Base-by-base conservation (phyloP, 2,329 filamentous ascomycete species). In the Cordyceps tenuipes region DNA sequence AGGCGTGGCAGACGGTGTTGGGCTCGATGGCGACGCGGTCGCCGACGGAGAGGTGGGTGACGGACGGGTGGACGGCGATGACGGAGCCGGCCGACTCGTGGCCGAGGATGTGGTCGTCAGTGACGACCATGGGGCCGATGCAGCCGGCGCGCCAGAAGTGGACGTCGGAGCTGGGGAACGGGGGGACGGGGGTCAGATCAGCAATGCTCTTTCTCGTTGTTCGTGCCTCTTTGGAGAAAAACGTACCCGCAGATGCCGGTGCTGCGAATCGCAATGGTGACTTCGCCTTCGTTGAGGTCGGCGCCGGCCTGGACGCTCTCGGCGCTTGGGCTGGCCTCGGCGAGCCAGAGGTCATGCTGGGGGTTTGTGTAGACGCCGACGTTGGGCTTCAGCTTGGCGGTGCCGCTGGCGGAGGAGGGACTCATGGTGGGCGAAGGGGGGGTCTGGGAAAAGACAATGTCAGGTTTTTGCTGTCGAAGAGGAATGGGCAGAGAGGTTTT, bases 321-420 rank as follows among this genome's bases (percentile, higher is more conserved):
- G 29, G 90, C 76, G 49, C 83, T 86, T 5, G 93, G 93, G 66
- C 84, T 80, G 13, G 92, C 86, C 65, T 90, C 86, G 60, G 82
- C 88, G 63, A 97, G 84, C 90, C 92, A 97, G 57, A 97, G 80
- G 62, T 96, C 89, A 73, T 97, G 93, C 61, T 85, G 83, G 19
- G 93, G 91, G 77, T 97, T 96, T 57, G 93, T 97, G 81, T 89
- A 97, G 66, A 97, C 91, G 67, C 91, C 93, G 71, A 97, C 95
- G 77, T 97, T 97, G 61, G 89, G 77, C 81, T 95, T 94, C 62
- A 73, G 63, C 29, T 57, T 59, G 49, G 55, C 44, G 44, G 36
- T 59, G n/a, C 61, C 29, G n/a, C 61, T 23, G 50, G 62, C 62
- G 15, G 62, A 56, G 6, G 64, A 61, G 29, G 62, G 60, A 39